Conservation (phyloP, 2,329 filamentous ascomycete species). For the Coniochaeta pulveracea region DNA sequence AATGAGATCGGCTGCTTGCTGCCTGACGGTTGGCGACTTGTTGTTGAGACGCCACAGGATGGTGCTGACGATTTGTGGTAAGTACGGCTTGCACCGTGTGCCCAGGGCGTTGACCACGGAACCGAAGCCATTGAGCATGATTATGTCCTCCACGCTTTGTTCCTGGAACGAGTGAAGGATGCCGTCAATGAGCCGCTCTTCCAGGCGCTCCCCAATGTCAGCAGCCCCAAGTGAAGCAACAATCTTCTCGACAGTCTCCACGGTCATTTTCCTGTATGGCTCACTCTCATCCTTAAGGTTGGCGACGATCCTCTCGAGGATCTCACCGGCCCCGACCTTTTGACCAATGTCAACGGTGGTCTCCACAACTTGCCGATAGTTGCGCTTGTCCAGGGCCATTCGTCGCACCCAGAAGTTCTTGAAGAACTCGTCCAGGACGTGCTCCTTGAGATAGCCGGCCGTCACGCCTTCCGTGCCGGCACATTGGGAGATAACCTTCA, state of each 20-base stretch:
- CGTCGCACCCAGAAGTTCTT: slow-evolving; percentile 97
- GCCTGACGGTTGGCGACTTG: slow-evolving; percentile 91
- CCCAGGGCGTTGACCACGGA: slow-evolving; percentile 94
- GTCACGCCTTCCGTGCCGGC: slow-evolving; percentile 92
- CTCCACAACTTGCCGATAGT: slow-evolving; percentile 95
- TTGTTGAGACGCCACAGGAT: slow-evolving; percentile 97
- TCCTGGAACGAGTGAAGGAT: slow-evolving; percentile 96
- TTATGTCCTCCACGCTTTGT: slow-evolving; percentile 89
- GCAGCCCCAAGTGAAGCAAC: slow-evolving; percentile 87
- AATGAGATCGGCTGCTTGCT: slow-evolving; percentile 93
- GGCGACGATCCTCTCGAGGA: slow-evolving; percentile 82
- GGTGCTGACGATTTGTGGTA: slow-evolving; percentile 93
- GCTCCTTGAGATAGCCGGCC: slow-evolving; percentile 86
- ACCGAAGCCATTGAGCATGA: slow-evolving; percentile 95
- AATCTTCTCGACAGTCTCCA: slow-evolving; percentile 95
- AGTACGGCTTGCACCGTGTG: slow-evolving; percentile 86
- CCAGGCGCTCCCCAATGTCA: slow-evolving; percentile 83
- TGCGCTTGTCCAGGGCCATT: slow-evolving; percentile 95
- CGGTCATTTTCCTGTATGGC: slow-evolving; percentile 96
- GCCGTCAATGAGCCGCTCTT: slow-evolving; percentile 90
- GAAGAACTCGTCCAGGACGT: slow-evolving; percentile 93
- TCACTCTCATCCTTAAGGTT: slow-evolving; percentile 98
- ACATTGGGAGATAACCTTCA: slow-evolving; percentile 95
- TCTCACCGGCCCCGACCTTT: slow-evolving; percentile 95
- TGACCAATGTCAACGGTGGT: slow-evolving; percentile 95